phyloP scores from a whole-genome alignment of 345 rosid genomes.

The Gossypium ekmanianum region DNA sequence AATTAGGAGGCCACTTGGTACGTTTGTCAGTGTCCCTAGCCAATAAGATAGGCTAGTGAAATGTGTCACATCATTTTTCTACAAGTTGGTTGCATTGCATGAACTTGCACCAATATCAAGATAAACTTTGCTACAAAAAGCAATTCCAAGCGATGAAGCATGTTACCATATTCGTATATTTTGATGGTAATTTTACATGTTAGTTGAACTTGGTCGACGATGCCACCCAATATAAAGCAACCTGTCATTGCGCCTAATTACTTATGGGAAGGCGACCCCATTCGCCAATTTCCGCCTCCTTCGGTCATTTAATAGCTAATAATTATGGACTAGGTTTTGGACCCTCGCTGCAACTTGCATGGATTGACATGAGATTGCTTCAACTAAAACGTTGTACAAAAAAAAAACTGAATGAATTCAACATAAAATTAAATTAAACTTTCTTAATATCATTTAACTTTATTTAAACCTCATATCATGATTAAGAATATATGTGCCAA shows the following conservation, averaged over 20 bases:
- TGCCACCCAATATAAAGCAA: slow-evolving; percentile 5
- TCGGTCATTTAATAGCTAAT: background rate
- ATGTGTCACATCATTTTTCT: background rate
- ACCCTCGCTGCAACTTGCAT: slow-evolving; percentile 22
- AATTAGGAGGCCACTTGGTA: background rate
- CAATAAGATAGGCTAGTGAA: slow-evolving; percentile 13
- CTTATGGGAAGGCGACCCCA: background rate
- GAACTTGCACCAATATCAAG: no score
- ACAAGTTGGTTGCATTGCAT: slow-evolving; percentile 22
- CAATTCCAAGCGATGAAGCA: background rate
- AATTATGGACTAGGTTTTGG: background rate
- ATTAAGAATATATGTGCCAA: no score
- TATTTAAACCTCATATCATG: no score
- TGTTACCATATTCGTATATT: background rate
- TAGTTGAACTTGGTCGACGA: background rate
- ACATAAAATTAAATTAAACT: no score
- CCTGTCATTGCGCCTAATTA: slow-evolving; percentile 7
- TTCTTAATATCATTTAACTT: no score
- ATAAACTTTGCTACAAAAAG: background rate
- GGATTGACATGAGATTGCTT: slow-evolving; percentile 10
- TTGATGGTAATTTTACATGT: slow-evolving; percentile 1
- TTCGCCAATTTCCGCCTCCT: background rate
- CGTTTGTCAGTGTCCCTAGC: background rate
- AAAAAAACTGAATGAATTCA: no score
- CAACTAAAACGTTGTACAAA: background rate